Evolutionary conservation across 2,329 filamentous ascomycete species (phyloP), one percentile per base, ranked within the genome.

Genomic region (Pseudogymnoascus sp.): DNA sequence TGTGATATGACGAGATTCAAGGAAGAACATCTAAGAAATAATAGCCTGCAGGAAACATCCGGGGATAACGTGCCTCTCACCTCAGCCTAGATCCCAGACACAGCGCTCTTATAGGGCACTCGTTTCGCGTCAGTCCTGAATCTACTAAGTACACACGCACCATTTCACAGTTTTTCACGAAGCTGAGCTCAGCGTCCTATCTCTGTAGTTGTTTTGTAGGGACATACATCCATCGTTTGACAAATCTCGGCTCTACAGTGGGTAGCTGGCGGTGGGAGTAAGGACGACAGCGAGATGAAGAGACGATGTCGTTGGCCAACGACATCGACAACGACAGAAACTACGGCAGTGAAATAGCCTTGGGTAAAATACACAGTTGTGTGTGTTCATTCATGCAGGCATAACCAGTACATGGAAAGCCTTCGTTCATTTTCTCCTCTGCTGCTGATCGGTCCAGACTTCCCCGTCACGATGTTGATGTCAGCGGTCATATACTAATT

Each of bases 1-100:
- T 52, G 45, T 52, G 45, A 52, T 52, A 52, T 52, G 45, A 52
- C 30, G 26, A 52, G 3, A 30, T 52, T 12, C 41, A 52, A 6
- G 2, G 12, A 28, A 10, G 21, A 10, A 21, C 13, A 45, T 26
- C 19, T 21, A 26, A 21, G 37, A 13, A 13, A 37, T 13, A 39
- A 8, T 21, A 39, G 3, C 34, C 9, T 4, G 9, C 3, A 9
- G 7, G 10, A 21, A 39, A 39, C 15, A 21, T 12, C 8, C 5
- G 12, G 39, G 19, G 21, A 19, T 15, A 19, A 39, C 15, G 15
- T 19, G 15, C 18, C 15, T 19, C 35, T 19, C 15, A 5, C 10
- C 10, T 10, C 35, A 13, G 4, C 10, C 18, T 8, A 12, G 18
- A 13, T 9, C 9, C 39, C 21, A 45, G 21, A 15, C 5, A 1